These are phyloP conservation scores for Nakaseomyces kungkrabaensis DNA, from an alignment of 1,139 yeast species.

Conservation along the genomic window DNA sequence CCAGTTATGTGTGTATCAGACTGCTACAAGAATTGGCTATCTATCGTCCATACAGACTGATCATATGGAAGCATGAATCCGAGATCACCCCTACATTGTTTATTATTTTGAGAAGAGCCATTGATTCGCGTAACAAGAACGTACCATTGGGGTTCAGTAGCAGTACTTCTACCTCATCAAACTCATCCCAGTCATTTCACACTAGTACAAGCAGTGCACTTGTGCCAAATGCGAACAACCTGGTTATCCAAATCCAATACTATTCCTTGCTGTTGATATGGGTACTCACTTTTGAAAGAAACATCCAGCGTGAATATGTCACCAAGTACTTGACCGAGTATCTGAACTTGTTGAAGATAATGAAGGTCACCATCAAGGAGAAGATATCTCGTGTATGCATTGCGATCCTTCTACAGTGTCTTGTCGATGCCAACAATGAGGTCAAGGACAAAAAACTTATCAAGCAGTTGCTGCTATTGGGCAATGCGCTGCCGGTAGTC, in stretches of 20 bases:
- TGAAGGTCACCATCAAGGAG: conserved; percentile 80
- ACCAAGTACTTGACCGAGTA: conserved; percentile 33
- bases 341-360: conserved; percentile 49
- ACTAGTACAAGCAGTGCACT: conserved; percentile 3
- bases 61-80: conserved; percentile 46
- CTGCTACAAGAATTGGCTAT: conserved; percentile 34
- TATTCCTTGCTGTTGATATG: conserved; percentile 68
- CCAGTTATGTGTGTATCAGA: conserved; percentile 26
- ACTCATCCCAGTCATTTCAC: conserved; percentile 3
- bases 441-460: conserved; percentile 32
- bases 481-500: conserved; percentile 63
- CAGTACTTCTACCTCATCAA: background rate
- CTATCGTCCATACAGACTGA: conserved; percentile 45
- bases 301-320: conserved; percentile 45
- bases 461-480: conserved; percentile 63
- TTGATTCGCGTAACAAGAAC: background rate
- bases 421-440: conserved; percentile 29
- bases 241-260: conserved; percentile 75
- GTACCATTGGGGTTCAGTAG: background rate
- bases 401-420: conserved; percentile 57
- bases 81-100: conserved; percentile 50
- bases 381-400: conserved; percentile 77
- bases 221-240: conserved; percentile 35
- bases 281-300: conserved; percentile 67
- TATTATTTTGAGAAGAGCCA: conserved; percentile 30